Evolutionary conservation across 73 alveolate species (phyloP), one percentile per base, ranked within the genome.

Genomic region (Paramecium bursaria): DNA sequence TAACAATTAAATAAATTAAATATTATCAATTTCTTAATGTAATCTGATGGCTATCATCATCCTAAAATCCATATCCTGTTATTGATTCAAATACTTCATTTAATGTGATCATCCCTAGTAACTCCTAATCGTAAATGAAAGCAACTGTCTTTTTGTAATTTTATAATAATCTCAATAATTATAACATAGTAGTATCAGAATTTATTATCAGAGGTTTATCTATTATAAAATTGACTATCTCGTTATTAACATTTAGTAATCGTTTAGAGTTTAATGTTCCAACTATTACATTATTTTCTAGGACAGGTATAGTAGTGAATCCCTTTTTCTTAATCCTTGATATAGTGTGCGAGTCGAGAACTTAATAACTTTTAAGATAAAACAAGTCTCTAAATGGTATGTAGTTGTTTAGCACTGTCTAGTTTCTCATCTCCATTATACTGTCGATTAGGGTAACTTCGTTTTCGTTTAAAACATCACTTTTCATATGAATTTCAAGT

Each of bases 41-140:
- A n/a, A n/a, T n/a, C n/a, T n/a, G n/a, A 67, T 67, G 82, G 21
- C 4, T 19, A 15, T 67, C 82, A 19, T 67, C 53, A 67, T 67
- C 82, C 44, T 21, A 15, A 42, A 25, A 67, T 4, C 7, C 14
- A 15, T 67, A 39, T 39, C 22, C 82, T 67, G 35, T 19, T 17
- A 67, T 67, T 19, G 6, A 13, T 35, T 61, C 31, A 61, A 35
- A 61, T 33, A 61, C 17, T 6, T 61, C 51, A 11, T 4, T 67
- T 0, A 67, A 47, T 11, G 82, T 25, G 4, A 67, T 67, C 21
- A 67, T 67, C 14, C 82, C 82, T 15, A 11, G 22, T 11, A 67
- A 21, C 44, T 67, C 54, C 14, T 15, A 0, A 0, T 11, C 3
- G 6, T 17, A 13, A 3, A 67, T 46, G 13, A 13, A 39, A 11